A percentile compares a stretch with the other conserved stretches of the same genome.
phyloP scores from a whole-genome alignment of 2,329 filamentous ascomycete genomes.

The Colletotrichum sp. region DNA sequence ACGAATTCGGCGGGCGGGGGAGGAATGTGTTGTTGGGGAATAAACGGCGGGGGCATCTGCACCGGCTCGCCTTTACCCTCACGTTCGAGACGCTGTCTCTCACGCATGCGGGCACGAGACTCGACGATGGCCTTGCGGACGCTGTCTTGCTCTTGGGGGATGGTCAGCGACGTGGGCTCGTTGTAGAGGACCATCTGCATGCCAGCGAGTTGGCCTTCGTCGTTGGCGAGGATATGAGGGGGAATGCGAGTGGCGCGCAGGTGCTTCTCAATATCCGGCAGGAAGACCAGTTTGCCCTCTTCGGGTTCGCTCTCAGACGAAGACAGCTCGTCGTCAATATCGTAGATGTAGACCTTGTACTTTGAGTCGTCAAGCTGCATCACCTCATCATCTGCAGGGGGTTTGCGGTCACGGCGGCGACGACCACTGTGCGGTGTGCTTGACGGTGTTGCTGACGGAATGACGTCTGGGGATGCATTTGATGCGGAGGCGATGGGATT shows the following conservation, averaged over 20 bases:
- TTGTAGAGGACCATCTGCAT: conserved; percentile 85
- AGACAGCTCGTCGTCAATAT: conserved; percentile 86
- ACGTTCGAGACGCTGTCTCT: conserved; percentile 50
- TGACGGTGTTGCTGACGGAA: conserved; percentile 25
- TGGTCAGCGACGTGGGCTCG: conserved; percentile 76
- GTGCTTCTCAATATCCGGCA: conserved; percentile 85
- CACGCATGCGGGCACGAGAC: conserved; percentile 70
- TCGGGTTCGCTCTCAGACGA: conserved; percentile 61
- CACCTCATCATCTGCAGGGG: conserved; percentile 51
- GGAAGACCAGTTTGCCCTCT: conserved; percentile 72
- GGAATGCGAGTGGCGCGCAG: conserved; percentile 75
- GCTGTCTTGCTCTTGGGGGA: conserved; percentile 76
- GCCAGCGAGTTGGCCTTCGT: conserved; percentile 58
- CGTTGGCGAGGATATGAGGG: conserved; percentile 64
- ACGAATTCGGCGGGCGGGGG: not conserved
- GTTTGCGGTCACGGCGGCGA: conserved; percentile 19
- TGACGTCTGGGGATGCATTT: conserved; percentile 16
- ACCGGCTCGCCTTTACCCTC: conserved; percentile 18
- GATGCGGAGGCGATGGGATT: conserved; percentile 35
- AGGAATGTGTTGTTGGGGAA: conserved; percentile 3
- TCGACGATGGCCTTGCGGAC: conserved; percentile 87
- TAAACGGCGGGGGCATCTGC: conserved; percentile 19
- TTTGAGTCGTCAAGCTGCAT: conserved; percentile 91
- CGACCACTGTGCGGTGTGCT: conserved; percentile 11
- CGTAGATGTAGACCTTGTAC: conserved; percentile 88